Base-by-base conservation (phyloP, 2,329 filamentous ascomycete genomes). In the Sporothrix pallida region DNA sequence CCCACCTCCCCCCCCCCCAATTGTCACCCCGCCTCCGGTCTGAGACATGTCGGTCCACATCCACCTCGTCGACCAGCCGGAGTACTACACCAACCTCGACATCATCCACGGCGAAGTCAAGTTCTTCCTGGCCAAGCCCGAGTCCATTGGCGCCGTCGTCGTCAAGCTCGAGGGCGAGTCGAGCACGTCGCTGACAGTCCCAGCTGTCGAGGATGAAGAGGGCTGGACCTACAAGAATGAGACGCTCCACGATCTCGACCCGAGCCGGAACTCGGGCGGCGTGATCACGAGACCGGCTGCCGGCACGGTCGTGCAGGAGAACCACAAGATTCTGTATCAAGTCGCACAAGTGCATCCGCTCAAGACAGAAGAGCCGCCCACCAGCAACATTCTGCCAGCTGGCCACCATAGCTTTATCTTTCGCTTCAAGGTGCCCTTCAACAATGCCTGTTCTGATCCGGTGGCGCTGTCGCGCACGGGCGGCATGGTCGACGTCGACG, bases 111-210 rank as follows among this genome's bases (percentile, higher is more conserved):
- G 93, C 72, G 85, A 86, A 74, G 82, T 91, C 42, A 79, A 89
- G 69, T 81, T 91, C 44, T 81, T 78, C 23, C 82, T 91, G 76
- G 89, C 87, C 70, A 91, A 91, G 76, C 83, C 92, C 72, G 93
- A 95, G 80, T 86, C 88, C 73, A 86, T 95, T 69, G 89, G 89
- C 68, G 92, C 90, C 71, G 90, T 96, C 76, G 86, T 93, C 52
- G 92, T 95, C 79, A 96, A 96, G 84, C 88, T 96, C 46, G 93
- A 96, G 80, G 93, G 93, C 77, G 92, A 96, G 82, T 90, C 90
- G 67, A 87, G 87, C 75, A 95, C 92, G 5, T 87, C 91, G 60
- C 82, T 94, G 17, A 80, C 84, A 82, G 80, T 88, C 75, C 83
- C 88, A 78, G 77, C 79, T 77, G 76, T 78, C 79, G 75, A 83